Evolutionary conservation across 768 basidiomycete species (phyloP), one percentile per base, ranked within the genome.

Genomic region (Hygrophoropsis aurantiaca): DNA sequence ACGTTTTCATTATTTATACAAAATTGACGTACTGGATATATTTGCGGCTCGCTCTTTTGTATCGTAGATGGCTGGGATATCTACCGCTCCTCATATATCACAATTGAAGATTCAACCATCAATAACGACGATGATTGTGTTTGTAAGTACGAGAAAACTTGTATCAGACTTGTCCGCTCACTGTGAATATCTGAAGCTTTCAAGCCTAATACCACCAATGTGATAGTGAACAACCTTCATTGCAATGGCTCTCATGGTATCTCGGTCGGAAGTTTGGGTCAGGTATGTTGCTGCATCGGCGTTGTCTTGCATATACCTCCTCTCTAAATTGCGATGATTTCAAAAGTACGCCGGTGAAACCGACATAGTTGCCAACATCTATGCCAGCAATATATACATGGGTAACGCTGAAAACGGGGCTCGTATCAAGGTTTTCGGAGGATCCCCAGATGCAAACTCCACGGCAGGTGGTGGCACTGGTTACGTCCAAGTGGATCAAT

Each of bases 361-460:
- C 19, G 74, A 77, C 36, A 73, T 77, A 40, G 73, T 75, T 23
- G 68, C 67, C 20, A 73, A 78, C 56, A 61, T 78, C 40, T 64
- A 57, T 20, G 73, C 69, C 27, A 58, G 60, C 21, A 72, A 77
- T 46, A 59, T 78, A 27, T 62, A 65, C 19, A 75, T 77, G 71
- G 52, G 65, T 20, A 73, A 77, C 37, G 71, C 74, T 3, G 61
- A 74, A 52, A 75, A 78, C 47, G 77, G 75, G 2, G 75, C 74
- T 0, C 69, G 74, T n/a, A 77, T 78, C 65, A 79, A 79, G 58
- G 73, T 73, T 4, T 79, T 76, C 49, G 74, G 73, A 4, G 77
- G 74, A 0, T 68, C 66, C 21, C 70, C 74, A 5, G 58, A 65
- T 43, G 61, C 73, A 2, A 56, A 67, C 47, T 64, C 44, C 56